phyloP scores from a whole-genome alignment of 768 basidiomycete species.

The Clavulina sp. region DNA sequence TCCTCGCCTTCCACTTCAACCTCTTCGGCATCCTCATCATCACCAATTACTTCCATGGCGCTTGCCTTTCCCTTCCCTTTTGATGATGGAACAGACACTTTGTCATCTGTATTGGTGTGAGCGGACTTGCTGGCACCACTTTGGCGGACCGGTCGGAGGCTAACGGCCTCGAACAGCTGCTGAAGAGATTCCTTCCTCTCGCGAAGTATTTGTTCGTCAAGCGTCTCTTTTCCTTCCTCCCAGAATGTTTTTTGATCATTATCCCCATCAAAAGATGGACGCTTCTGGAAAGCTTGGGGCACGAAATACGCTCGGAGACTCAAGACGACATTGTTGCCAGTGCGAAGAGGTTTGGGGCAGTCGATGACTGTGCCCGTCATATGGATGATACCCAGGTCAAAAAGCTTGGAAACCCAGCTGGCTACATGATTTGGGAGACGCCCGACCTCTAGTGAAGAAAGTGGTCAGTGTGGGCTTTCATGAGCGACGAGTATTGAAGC shows the following conservation, averaged over 20 bases:
- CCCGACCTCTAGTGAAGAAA: slow-evolving; percentile 43
- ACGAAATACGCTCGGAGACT: slow-evolving; percentile 58
- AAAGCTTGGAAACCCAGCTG: slow-evolving; percentile 53
- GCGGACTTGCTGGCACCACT: slow-evolving; percentile 25
- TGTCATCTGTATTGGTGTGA: slow-evolving; percentile 19
- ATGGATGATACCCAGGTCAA: slow-evolving; percentile 57
- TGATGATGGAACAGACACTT: slow-evolving; percentile 19
- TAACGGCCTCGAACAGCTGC: slow-evolving; percentile 53
- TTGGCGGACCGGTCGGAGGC: slow-evolving; percentile 37
- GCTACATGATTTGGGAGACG: slow-evolving; percentile 52
- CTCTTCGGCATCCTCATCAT: slow-evolving; percentile 67
- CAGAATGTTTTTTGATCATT: slow-evolving; percentile 23
- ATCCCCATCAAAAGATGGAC: slow-evolving; percentile 6
- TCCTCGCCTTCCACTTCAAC: slow-evolving; percentile 61
- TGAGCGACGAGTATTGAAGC: not conserved
- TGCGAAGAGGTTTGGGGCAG: slow-evolving; percentile 49
- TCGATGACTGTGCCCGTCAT: slow-evolving; percentile 56
- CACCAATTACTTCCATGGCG: slow-evolving; percentile 51
- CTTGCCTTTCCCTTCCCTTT: slow-evolving; percentile 19
- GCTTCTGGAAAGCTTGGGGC: slow-evolving; percentile 41
- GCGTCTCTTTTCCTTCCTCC: slow-evolving; percentile 64
- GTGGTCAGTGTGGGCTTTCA: not conserved
- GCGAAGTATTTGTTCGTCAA: slow-evolving; percentile 57
- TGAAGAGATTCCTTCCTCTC: slow-evolving; percentile 63
- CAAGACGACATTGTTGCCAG: slow-evolving; percentile 62